Evolutionary conservation across 148 eudicot genomes (phyloP).

Genomic region (Chenopodium formosanum): DNA sequence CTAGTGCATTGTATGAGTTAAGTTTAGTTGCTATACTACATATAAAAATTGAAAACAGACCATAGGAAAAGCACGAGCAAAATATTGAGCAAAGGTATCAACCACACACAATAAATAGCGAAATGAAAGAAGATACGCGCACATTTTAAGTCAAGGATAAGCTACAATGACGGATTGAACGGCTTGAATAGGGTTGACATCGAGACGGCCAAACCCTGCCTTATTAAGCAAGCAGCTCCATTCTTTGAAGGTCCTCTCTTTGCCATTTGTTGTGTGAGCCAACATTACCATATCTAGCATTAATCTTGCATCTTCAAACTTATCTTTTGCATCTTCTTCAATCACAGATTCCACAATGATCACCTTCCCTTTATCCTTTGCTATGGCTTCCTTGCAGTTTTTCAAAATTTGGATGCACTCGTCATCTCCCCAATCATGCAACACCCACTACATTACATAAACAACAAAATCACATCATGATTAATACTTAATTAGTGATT

Average conservation of each 20-base stretch:
- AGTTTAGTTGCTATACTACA: no score
- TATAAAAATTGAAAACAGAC: no score
- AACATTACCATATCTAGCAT: constrained; percentile 75
- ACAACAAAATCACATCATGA: no score
- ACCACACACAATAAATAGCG: not conserved
- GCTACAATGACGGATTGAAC: constrained; percentile 55
- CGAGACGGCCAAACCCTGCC: constrained; percentile 49
- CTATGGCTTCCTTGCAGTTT: constrained; percentile 55
- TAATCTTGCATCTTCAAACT: constrained; percentile 44
- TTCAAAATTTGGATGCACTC: constrained; percentile 59
- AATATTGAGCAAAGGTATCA: no score
- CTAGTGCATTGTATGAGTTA: no score
- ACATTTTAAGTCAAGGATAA: constrained; percentile 34
- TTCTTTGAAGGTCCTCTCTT: constrained; percentile 63
- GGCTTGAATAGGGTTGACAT: constrained; percentile 41
- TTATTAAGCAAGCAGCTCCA: constrained; percentile 45
- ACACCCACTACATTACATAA: constrained; percentile 38
- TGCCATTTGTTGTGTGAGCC: constrained; percentile 75
- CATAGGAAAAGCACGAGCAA: not conserved
- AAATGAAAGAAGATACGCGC: not conserved
- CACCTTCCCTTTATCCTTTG: constrained; percentile 54
- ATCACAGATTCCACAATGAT: constrained; percentile 65
- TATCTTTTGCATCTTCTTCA: constrained; percentile 30
- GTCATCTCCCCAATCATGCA: constrained; percentile 84
- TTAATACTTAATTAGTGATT: no score